Base-by-base conservation (phyloP, 345 rosid genomes). In the Angophora floribunda region DNA sequence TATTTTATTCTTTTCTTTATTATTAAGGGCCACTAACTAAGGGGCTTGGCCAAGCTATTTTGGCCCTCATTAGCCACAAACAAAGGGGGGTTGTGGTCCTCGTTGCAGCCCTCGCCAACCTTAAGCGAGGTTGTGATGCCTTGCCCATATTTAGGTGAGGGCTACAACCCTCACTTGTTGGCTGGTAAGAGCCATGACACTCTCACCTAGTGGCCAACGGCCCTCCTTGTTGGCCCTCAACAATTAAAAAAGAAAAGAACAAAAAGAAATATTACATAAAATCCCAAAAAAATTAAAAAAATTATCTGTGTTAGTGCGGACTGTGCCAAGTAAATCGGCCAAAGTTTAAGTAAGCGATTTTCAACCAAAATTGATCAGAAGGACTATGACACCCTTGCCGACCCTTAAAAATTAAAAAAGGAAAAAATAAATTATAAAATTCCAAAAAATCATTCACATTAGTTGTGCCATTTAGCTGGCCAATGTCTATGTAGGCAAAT, bases 261-360 rank as follows among this genome's bases (percentile, higher is more conserved):
- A 21, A 55, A 22, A 55, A 55, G 22, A 55, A 0, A 55, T 21
- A 22, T 22, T 55, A 0, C 21, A 22, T 9, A 22, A 55, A 36
- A 36, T 36, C 4, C 41, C 41, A 36, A 36, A 36, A 36, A 55
- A 55, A 1, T 55, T 2, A 22, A 22, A 36, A n/a, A 36, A 22
- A 8, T 22, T 0, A 22, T 55, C 0, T 2, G 4, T 1, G 5
- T 55, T 55, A 55, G 9, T 0, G 0, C 6, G 0, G 0, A 55
- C 24, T 4, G 8, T 55, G 28, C 0, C 24, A 55, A 8, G 13
- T 55, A 55, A 55, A 22, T 8, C 24, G 0, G 4, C 1, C 12
- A 55, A 0, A 0, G 0, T 55, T 0, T 0, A 55, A 5, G 0
- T 55, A 55, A 55, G 12, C 28, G 6, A 55, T 9, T 55, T 36